Evolutionary conservation across 2,329 filamentous ascomycete genomes (phyloP), one percentile per base, ranked within the genome.

Genomic region (Aureobasidium sp.): DNA sequence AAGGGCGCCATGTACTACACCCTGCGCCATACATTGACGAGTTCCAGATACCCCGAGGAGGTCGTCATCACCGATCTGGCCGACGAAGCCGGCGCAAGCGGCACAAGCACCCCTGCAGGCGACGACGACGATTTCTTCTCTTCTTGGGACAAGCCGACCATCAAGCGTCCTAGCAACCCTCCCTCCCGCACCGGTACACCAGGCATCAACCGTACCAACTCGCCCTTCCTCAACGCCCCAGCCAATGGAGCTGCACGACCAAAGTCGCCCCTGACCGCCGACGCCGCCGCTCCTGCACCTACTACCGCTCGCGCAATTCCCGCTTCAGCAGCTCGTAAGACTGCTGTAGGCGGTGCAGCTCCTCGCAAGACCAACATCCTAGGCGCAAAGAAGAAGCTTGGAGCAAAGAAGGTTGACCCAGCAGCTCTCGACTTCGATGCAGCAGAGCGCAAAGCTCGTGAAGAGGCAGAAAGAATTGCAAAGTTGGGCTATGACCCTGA

Each of bases 141-240:
- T 11, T 97, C 91, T 0, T 99, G 93, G 94, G 94, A 97, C 72
- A 97, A 97, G 79, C 94, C 94, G 25, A 85, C 91, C 5, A 95
- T 99, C 78, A 99, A 97, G 82, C 87, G 91, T 69, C 93, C 93
- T 39, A 97, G 91, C 66, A 96, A 96, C 67, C 93, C 94, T 17
- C 84, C 94, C 47, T 97, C 93, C 41, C 88, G 94, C 71, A 94
- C 90, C 47, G 87, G 86, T 57, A 97, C 94, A 2, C 93, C 93
- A 15, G 45, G 51, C 12, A 82, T 90, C 68, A 88, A 88, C 70
- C 88, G 92, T 68, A 92, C 89, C 12, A 84, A 86, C 5, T 97
- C 93, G n/a, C 93, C 94, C 1, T 96, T 97, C 81, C 82, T 97
- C 64, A 92, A 86, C 72, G 82, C 90, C 15, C 80, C 79, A 64